phyloP scores from a whole-genome alignment of 192 early-diverging fungal genomes.

The Dissophora globulifera region DNA sequence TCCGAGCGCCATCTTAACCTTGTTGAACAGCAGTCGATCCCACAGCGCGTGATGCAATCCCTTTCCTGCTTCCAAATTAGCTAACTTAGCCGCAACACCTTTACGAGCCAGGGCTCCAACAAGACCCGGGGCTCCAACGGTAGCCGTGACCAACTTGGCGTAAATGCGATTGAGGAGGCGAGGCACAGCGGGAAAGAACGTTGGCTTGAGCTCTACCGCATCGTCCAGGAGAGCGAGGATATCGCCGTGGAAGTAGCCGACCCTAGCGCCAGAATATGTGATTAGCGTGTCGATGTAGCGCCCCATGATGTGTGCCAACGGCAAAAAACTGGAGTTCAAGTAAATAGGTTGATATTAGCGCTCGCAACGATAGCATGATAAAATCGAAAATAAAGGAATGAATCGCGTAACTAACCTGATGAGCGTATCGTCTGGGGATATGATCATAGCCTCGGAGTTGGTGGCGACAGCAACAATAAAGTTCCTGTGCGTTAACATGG shows the following conservation, averaged over 20 bases:
- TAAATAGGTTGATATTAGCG: too few species aligned
- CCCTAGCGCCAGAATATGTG: conserved; percentile 9
- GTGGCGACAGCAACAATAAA: conserved; percentile 62
- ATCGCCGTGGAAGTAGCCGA: conserved; percentile 61
- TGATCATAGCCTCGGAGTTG: not conserved
- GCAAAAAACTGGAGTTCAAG: conserved; percentile 93
- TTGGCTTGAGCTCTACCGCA: conserved; percentile 77
- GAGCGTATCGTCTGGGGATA: conserved; percentile 10
- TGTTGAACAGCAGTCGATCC: conserved; percentile 88
- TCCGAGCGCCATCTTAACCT: conserved; percentile 79
- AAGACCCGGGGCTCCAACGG: conserved; percentile 65
- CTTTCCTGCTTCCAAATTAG: conserved; percentile 59
- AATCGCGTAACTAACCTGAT: too few species aligned
- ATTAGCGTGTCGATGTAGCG: conserved; percentile 9
- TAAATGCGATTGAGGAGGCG: conserved; percentile 90
- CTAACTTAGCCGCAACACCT: conserved; percentile 69
- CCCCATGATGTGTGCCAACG: conserved; percentile 71
- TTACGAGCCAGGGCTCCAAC: conserved; percentile 59
- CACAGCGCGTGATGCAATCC: conserved; percentile 77
- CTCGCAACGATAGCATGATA: too few species aligned
- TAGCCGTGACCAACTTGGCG: conserved; percentile 54
- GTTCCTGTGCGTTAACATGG: conserved; percentile 87
- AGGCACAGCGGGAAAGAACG: conserved; percentile 85
- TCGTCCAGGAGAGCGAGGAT: conserved; percentile 82
- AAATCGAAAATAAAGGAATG: too few species aligned